Conservation (phyloP, 2,329 filamentous ascomycete genomes). For the Colletotrichum sp. region DNA sequence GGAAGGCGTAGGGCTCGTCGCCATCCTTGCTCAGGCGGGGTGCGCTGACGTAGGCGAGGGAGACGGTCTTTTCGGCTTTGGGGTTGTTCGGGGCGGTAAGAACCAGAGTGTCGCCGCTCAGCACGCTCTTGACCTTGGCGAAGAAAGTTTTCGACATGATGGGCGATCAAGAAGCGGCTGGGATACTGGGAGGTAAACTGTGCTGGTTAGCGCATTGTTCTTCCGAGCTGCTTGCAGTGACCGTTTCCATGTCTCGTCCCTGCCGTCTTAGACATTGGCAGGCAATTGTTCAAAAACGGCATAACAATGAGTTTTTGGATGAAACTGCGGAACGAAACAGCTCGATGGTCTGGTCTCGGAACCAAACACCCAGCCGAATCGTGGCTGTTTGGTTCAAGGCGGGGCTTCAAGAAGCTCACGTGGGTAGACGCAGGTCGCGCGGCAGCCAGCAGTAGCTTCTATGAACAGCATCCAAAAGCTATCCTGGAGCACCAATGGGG, state of each 20-base stretch:
- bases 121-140: slow-evolving; percentile 88
- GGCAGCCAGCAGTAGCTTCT: neutral
- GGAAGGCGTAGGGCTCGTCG: slow-evolving; percentile 91
- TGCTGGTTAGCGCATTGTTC: neutral
- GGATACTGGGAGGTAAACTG: neutral
- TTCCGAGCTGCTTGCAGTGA: neutral
- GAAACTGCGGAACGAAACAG: neutral
- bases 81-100: slow-evolving; percentile 83
- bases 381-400: neutral
- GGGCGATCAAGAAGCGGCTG: slow-evolving; percentile 21
- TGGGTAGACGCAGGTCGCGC: slow-evolving; percentile 3
- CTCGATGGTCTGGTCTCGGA: neutral
- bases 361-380: neutral
- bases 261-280: neutral
- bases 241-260: neutral
- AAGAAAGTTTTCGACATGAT: slow-evolving; percentile 60
- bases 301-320: neutral
- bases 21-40: slow-evolving; percentile 87
- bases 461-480: neutral
- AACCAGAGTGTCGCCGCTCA: slow-evolving; percentile 92
- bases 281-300: neutral
- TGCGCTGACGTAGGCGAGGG: slow-evolving; percentile 89
- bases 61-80: slow-evolving; percentile 82
- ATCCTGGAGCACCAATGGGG: neutral
- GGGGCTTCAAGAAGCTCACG: neutral